Percentiles rank a stretch among this genome's conserved stretches.
Evolutionary conservation across 768 basidiomycete genomes (phyloP).

Genomic region (Russula vinacea): DNA sequence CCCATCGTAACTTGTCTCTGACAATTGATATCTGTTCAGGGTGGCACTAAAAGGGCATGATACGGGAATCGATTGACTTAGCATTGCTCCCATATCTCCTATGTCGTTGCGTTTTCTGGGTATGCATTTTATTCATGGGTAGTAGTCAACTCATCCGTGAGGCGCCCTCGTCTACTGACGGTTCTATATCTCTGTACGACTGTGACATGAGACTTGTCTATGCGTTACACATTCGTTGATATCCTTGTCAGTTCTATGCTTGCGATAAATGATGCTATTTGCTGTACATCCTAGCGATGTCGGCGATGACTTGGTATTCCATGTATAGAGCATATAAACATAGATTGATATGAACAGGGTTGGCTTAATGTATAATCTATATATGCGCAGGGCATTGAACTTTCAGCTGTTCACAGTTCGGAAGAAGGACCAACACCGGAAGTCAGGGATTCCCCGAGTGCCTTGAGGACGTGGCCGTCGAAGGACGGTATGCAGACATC

Average conservation of each 20-base stretch:
- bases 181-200: constrained; percentile 1
- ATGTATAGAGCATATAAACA: neutral
- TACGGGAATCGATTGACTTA: neutral
- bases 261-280: neutral
- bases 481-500: constrained; percentile 11
- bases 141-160: constrained; percentile 12
- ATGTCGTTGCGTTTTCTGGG: constrained; percentile 14
- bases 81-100: constrained; percentile 8
- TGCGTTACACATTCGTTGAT: neutral
- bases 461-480: constrained; percentile 8
- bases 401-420: neutral
- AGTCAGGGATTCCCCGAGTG: constrained; percentile 27
- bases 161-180: constrained; percentile 8
- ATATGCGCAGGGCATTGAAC: neutral
- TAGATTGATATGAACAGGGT: neutral
- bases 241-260: neutral
- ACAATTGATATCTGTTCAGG: neutral
- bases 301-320: neutral
- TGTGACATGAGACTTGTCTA: neutral
- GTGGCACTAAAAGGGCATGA: constrained; percentile 22
- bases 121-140: constrained; percentile 6
- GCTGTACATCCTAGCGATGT: neutral
- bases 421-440: neutral
- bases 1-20: neutral
- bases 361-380: neutral